Base-by-base conservation (phyloP, 805 yeast genomes). In the Candida tibetensis region DNA sequence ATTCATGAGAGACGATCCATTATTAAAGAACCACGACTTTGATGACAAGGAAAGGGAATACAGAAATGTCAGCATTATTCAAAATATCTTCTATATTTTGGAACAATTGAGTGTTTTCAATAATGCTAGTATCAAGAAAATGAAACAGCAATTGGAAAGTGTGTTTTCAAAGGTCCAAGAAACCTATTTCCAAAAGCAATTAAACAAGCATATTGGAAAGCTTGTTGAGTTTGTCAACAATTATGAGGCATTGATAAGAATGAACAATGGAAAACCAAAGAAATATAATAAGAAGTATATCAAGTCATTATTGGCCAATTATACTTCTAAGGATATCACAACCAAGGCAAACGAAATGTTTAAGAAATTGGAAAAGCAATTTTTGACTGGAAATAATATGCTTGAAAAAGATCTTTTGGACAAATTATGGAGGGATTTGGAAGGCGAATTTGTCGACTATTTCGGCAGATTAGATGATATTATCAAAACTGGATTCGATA, bases 341-440 rank as follows among this genome's bases (percentile, higher is more conserved):
- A 53, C 62, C 23, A 74, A 80, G 19, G 77, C 83, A 5, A 71
- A 69, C 5, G 76, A 74, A 13, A 64, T 85, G 23, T 75, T 76
- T 33, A 62, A 67, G 32, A 76, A 78, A 32, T 72, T 90, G 38
- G 74, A 74, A 21, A 63, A 67, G 36, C 85, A 85, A 50, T 77
- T 80, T 42, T 42, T 60, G 45, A 42, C 58, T 31, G 56, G 74
- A 44, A 34, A 55, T 44, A 55, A 65, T 23, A 71, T 67, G 41
- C 62, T 71, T 43, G 84, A 79, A 50, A 71, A 67, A 33, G 78
- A 72, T 31, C 55, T 86, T 28, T 61, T 80, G 28, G 79, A 75
- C 27, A 76, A 73, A 51, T 70, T 87, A 39, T 82, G 95, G 93
- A 66, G 72, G 12, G 79, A 84, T 14, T 62, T 85, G 41, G 87